Evolutionary conservation across 306 rosid genomes (phyloP), one percentile per base, ranked within the genome.

Genomic region (Medicago truncatula): DNA sequence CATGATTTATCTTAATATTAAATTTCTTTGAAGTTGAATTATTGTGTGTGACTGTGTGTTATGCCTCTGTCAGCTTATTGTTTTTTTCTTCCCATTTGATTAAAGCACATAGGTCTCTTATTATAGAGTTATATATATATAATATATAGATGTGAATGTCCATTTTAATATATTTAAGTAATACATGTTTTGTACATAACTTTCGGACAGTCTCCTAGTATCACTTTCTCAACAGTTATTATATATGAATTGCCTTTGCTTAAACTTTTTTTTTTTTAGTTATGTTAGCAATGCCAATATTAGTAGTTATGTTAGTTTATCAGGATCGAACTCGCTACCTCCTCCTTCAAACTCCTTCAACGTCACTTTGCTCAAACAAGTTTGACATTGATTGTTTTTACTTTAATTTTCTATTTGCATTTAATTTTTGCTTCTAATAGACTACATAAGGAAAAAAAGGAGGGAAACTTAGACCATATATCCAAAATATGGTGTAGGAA

Each of bases 1-100:
- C 83, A 66, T 80, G 83, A 83, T 21, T 74, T 83, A 78, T 86
- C 86, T 61, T 88, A 83, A 82, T 75, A 14, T 76, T 81, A 71
- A 8, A 70, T 70, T 44, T 14, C 14, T 41, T 53, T 52, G 67
- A 65, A 39, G 67, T 86, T 70, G 75, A 67, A 76, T 71, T 47
- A 52, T 49, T 77, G 63, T 28, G 23, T 69, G 17, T 75, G 54
- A 38, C 18, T 70, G 85, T 73, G 49, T 71, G 57, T 56, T 75
- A 65, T 76, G 73, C 70, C 49, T 43, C 44, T 40, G 31, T 54
- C 81, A 57, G 25, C 28, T 78, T 60, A 28, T 68, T 81, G 60
- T 65, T 70, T 71, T 41, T 18, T 81, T 74, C 64, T 36, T 68
- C 39, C 57, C 21, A 78, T 64, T 57, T 67, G 69, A 53, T 25